A percentile compares a stretch with the other conserved stretches of the same genome.
Evolutionary conservation across 2,329 filamentous ascomycete genomes (phyloP).

Genomic region (Ophiognomonia clavigignenti-juglandacearum): DNA sequence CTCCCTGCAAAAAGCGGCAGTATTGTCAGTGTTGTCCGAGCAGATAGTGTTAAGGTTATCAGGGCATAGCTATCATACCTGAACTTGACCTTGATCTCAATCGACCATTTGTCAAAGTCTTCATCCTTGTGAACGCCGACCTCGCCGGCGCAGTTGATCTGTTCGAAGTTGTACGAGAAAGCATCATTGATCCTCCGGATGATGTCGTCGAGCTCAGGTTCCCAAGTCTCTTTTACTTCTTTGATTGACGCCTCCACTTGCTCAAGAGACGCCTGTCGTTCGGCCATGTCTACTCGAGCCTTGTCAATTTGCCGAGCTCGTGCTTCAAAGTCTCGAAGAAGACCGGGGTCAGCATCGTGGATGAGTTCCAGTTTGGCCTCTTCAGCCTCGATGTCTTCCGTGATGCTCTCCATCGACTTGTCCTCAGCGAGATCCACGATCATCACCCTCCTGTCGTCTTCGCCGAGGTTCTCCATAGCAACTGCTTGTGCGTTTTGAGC

Average conservation of each 20-base stretch:
- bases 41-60: conserved; percentile 10
- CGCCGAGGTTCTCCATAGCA: conserved; percentile 26
- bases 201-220: conserved; percentile 74
- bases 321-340: conserved; percentile 72
- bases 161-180: conserved; percentile 88
- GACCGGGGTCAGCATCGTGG: conserved; percentile 68
- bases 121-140: conserved; percentile 84
- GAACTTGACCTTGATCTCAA: conserved; percentile 94
- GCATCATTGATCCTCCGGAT: conserved; percentile 80
- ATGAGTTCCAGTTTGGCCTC: conserved; percentile 74
- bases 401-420: conserved; percentile 58
- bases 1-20: conserved; percentile 46
- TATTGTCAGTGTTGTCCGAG: conserved; percentile 18
- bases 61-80: conserved; percentile 48
- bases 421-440: conserved; percentile 34
- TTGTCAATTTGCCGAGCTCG: conserved; percentile 66
- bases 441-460: conserved; percentile 36
- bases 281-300: conserved; percentile 52
- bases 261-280: conserved; percentile 49
- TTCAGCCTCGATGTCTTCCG: conserved; percentile 69
- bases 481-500: conserved; percentile 34
- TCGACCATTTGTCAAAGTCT: conserved; percentile 90
- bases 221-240: conserved; percentile 69
- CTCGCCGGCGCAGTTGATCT: conserved; percentile 91
- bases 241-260: conserved; percentile 54